Percentiles rank a stretch among this genome's conserved stretches.
phyloP scores from a whole-genome alignment of 805 yeast species.

The Candida lessepsii region DNA sequence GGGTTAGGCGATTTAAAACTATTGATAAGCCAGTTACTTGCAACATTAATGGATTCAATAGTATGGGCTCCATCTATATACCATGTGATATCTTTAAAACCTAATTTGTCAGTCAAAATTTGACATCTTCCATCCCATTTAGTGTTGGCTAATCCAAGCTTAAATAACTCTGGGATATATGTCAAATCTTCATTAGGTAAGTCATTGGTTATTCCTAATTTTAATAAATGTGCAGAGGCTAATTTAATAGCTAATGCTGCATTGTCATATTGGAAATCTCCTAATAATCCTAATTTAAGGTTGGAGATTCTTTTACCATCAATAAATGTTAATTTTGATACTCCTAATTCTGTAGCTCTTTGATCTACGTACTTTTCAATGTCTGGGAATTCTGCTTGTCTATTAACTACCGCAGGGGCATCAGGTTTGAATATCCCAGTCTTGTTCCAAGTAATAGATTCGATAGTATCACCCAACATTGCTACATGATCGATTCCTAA shows the following conservation, averaged over 20 bases:
- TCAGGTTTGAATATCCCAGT: conserved; percentile 83
- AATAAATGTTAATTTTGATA: conserved; percentile 49
- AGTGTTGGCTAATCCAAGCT: conserved; percentile 62
- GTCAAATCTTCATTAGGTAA: conserved; percentile 21
- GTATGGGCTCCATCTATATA: conserved; percentile 96
- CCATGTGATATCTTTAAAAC: conserved; percentile 59
- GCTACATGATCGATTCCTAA: conserved; percentile 90
- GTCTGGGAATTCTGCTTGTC: conserved; percentile 50
- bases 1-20: conserved; percentile 13
- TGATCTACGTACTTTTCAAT: conserved; percentile 56
- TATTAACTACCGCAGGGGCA: conserved; percentile 64
- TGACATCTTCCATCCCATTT: conserved; percentile 98
- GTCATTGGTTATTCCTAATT: conserved; percentile 40
- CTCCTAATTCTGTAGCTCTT: conserved; percentile 66
- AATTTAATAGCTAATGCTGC: conserved; percentile 85
- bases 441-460: conserved; percentile 93
- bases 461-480: conserved; percentile 83
- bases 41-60: conserved; percentile 77
- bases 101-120: conserved; percentile 44
- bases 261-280: conserved; percentile 79
- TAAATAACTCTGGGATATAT: conserved; percentile 48
- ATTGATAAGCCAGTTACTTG: conserved; percentile 71
- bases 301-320: conserved; percentile 32
- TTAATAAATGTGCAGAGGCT: conserved; percentile 56
- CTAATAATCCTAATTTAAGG: conserved; percentile 70